phyloP scores from a whole-genome alignment of 148 eudicot species.

The Mesembryanthemum crystallinum region DNA sequence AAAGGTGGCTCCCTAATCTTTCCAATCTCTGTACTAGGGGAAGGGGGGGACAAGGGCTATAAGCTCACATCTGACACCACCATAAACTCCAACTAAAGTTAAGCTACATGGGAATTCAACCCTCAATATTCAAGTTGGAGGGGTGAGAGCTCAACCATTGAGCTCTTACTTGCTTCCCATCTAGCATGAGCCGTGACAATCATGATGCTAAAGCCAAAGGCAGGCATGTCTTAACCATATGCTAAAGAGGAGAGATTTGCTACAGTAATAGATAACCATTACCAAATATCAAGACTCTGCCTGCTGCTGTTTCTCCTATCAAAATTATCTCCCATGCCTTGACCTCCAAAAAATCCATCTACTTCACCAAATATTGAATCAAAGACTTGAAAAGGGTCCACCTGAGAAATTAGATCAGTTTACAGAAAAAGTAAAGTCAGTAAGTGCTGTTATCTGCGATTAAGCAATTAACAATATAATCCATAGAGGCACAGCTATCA shows the following conservation, averaged over 20 bases:
- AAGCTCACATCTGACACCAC: not conserved
- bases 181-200: not conserved
- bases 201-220: not conserved
- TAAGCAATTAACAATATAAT: not conserved
- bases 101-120: not conserved
- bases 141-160: not conserved
- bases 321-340: constrained; percentile 42
- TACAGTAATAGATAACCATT: constrained; percentile 16
- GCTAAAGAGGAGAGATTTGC: not conserved
- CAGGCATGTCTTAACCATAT: not conserved
- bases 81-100: not conserved
- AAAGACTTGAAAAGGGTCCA: constrained; percentile 81
- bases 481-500: not conserved
- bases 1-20: too few relatives aligned
- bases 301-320: constrained; percentile 40
- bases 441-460: too few relatives aligned
- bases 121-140: not conserved
- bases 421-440: not conserved
- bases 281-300: constrained; percentile 70
- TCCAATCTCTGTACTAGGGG: too few relatives aligned
- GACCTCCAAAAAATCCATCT: constrained; percentile 62
- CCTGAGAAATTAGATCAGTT: constrained; percentile 39
- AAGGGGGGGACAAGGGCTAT: too few relatives aligned
- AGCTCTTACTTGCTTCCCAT: not conserved
- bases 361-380: constrained; percentile 66